These are phyloP conservation scores for Clavispora santaluciae DNA, from an alignment of 805 yeast genomes.

Conservation along the genomic window DNA sequence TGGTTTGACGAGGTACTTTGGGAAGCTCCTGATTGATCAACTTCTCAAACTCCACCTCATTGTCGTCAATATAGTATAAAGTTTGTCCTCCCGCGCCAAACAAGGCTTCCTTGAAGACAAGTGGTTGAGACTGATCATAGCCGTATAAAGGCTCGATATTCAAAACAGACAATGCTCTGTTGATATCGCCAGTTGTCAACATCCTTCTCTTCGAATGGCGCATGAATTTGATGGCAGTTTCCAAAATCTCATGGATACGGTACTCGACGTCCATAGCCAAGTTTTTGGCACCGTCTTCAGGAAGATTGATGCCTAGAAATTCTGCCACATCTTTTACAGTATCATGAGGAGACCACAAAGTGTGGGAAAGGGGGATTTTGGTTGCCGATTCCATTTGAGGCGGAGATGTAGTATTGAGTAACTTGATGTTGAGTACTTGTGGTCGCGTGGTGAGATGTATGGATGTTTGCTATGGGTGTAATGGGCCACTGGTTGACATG, in stretches of 20 bases:
- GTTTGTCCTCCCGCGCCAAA: constrained; percentile 87
- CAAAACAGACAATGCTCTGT: constrained; percentile 73
- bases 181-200: constrained; percentile 75
- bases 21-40: constrained; percentile 92
- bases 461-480: too few relatives aligned
- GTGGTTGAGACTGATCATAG: constrained; percentile 66
- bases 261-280: constrained; percentile 99
- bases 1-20: constrained; percentile 85
- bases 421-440: neutral
- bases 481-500: too few relatives aligned
- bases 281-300: constrained; percentile 90
- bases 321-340: constrained; percentile 97
- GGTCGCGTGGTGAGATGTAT: too few relatives aligned
- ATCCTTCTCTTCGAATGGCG: constrained; percentile 85
- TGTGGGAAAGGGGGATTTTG: constrained; percentile 68
- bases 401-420: neutral
- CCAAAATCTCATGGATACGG: constrained; percentile 89
- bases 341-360: constrained; percentile 96
- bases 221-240: constrained; percentile 94
- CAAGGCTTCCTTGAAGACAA: constrained; percentile 80
- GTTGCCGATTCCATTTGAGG: constrained; percentile 14
- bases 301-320: constrained; percentile 73
- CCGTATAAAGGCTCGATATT: constrained; percentile 95
- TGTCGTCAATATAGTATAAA: constrained; percentile 86
- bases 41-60: constrained; percentile 89